phyloP scores from a whole-genome alignment of 805 yeast species.

The Grigorovia jiainica region DNA sequence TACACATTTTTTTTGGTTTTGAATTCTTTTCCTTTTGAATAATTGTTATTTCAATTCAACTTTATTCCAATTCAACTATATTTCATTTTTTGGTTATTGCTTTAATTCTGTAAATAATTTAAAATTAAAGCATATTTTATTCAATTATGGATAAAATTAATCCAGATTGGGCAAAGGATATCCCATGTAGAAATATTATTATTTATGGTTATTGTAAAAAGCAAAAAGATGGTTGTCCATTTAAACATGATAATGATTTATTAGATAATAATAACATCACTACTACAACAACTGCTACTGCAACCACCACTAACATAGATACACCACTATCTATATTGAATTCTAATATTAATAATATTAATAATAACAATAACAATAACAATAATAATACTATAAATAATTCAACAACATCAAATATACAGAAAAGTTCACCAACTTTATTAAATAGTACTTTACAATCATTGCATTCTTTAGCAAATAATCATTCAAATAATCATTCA shows the following conservation, averaged over 20 bases:
- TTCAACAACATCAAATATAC: not conserved
- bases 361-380: not conserved
- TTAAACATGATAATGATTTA: constrained; percentile 47
- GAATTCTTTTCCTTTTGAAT: too few relatives aligned
- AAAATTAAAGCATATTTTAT: too few relatives aligned
- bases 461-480: not conserved
- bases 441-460: not conserved
- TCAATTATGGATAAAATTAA: constrained; percentile 23
- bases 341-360: too few relatives aligned
- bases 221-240: constrained; percentile 80
- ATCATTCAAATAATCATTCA: not conserved
- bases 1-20: too few relatives aligned
- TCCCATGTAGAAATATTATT: constrained; percentile 74
- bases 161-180: constrained; percentile 52
- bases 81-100: too few relatives aligned
- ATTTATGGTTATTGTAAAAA: constrained; percentile 84
- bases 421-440: not conserved
- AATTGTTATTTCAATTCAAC: too few relatives aligned
- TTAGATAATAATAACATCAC: constrained; percentile 1
- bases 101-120: too few relatives aligned
- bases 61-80: too few relatives aligned
- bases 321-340: too few relatives aligned
- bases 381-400: not conserved
- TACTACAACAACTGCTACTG: not conserved
- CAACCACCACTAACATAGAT: not conserved